Percentiles rank a stretch among this genome's conserved stretches.
Evolutionary conservation across 2,329 filamentous ascomycete genomes (phyloP).

Genomic region (Beauveria australis): DNA sequence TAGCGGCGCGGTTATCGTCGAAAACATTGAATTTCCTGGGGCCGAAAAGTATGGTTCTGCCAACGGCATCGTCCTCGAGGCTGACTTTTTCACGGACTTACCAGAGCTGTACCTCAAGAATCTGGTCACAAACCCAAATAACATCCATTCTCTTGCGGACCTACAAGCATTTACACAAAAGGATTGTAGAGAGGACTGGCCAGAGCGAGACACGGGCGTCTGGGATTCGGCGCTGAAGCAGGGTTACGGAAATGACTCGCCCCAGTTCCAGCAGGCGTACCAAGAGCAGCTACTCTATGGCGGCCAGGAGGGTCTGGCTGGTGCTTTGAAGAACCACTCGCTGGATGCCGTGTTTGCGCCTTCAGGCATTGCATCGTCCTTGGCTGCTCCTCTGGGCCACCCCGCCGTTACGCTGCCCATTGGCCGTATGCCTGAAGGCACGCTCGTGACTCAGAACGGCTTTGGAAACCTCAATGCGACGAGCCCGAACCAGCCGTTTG

Average conservation of each 20-base stretch:
- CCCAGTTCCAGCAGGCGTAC: slow-evolving; percentile 47
- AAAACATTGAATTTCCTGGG: slow-evolving; percentile 46
- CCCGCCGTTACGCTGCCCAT: slow-evolving; percentile 55
- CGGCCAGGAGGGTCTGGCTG: slow-evolving; percentile 48
- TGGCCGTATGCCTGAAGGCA: slow-evolving; percentile 46
- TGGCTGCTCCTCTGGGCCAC: slow-evolving; percentile 48
- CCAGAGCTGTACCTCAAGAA: slow-evolving; percentile 40
- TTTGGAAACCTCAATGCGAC: slow-evolving; percentile 42
- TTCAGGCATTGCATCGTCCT: slow-evolving; percentile 27
- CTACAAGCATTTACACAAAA: slow-evolving; percentile 44
- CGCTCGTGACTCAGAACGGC: slow-evolving; percentile 34
- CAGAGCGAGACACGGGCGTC: slow-evolving; percentile 43
- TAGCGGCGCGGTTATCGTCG: slow-evolving; percentile 51
- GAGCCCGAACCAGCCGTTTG: slow-evolving; percentile 52
- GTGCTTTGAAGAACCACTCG: slow-evolving; percentile 43
- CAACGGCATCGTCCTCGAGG: slow-evolving; percentile 39
- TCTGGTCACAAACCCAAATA: slow-evolving; percentile 47
- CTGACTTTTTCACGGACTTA: slow-evolving; percentile 50
- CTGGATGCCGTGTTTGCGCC: slow-evolving; percentile 54
- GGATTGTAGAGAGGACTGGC: slow-evolving; percentile 45
- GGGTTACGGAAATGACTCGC: slow-evolving; percentile 46
- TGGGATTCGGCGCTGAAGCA: slow-evolving; percentile 47
- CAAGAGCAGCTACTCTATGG: slow-evolving; percentile 45
- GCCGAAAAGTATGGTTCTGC: slow-evolving; percentile 18
- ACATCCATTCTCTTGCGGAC: slow-evolving; percentile 39